Evolutionary conservation across 306 rosid species (phyloP), one percentile per base, ranked within the genome.

Genomic region (Gleditsia sinensis): DNA sequence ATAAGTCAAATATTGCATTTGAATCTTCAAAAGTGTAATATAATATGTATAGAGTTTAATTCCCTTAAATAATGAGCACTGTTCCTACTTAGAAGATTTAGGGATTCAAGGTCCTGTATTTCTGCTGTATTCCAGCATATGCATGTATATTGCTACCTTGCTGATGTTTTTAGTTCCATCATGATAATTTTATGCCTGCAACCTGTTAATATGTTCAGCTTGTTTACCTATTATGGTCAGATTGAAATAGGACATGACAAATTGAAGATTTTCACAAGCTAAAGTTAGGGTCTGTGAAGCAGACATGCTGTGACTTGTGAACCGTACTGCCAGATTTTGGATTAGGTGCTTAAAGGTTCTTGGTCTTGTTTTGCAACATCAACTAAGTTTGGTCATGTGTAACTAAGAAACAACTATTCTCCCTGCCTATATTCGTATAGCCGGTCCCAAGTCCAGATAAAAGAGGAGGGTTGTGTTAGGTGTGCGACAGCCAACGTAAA

Each of bases 311-410:
- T 40, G 50, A 45, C 37, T 51, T 17, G 61, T 24, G 55, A 40
- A 43, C 40, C 42, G 25, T 46, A 23, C 43, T 28, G 5, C 69
- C 39, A 32, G 27, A 39, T 39, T 27, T 39, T 27, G 23, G 11
- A 40, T 45, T 24, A 21, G 20, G 57, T n/a, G 67, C 39, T 45
- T 55, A 49, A 72, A 63, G 54, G 45, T n/a, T 79, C n/a, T 55
- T 24, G 23, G 60, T 16, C 54, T 39, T 55, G 34, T 12, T 33
- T 50, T 14, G 74, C 23, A 34, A 58, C 62, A 72, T 30, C 12
- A 24, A 73, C 16, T 16, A 28, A 16, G 10, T 12, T 28, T 54
- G 43, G 37, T 51, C 33, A 56, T 55, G 24, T 64, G 32, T 54
- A 2, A 19, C 67, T 27, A 33, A 55, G 57, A 53, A 28, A 42